phyloP scores from a whole-genome alignment of 768 basidiomycete genomes.

The Suillus fuscotomentosus region DNA sequence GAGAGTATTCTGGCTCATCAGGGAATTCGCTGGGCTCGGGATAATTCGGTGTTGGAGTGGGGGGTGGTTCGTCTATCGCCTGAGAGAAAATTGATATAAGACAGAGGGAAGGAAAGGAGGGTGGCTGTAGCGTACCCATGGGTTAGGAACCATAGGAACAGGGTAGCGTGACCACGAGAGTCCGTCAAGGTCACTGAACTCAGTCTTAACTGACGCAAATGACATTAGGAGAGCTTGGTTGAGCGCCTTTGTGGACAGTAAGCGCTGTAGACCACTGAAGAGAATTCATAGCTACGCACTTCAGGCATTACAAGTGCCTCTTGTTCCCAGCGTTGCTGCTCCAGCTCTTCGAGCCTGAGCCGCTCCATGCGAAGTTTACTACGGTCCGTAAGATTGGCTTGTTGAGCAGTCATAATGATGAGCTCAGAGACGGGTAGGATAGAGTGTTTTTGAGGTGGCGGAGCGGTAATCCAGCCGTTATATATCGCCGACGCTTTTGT shows the following conservation, averaged over 20 bases:
- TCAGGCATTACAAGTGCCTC: conserved; percentile 60
- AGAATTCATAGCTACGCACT: conserved; percentile 26
- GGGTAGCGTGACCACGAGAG: conserved; percentile 46
- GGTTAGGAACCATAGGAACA: conserved; percentile 26
- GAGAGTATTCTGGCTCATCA: conserved; percentile 8
- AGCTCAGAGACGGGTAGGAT: not conserved
- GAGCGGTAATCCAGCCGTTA: conserved; percentile 7
- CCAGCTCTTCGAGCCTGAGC: conserved; percentile 49
- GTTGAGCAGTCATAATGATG: conserved; percentile 6
- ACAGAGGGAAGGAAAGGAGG: not conserved
- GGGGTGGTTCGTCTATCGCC: conserved; percentile 23
- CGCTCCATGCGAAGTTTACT: conserved; percentile 46
- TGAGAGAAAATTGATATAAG: conserved; percentile 2
- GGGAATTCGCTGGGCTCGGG: conserved; percentile 20
- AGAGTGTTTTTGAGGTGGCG: not conserved
- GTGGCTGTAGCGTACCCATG: conserved; percentile 20
- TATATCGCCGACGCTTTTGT: conserved; percentile 1
- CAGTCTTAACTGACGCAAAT: conserved; percentile 56
- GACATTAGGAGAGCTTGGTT: conserved; percentile 34
- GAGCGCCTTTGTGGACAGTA: conserved; percentile 24
- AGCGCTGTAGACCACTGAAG: not conserved
- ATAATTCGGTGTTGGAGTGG: conserved; percentile 23
- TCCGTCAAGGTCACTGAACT: conserved; percentile 63
- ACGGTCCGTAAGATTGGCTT: conserved; percentile 33
- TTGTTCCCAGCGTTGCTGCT: conserved; percentile 51